These are phyloP conservation scores for Blastobotrys arbuscula DNA, from an alignment of 1,139 yeast genomes.

Conservation along the genomic window DNA sequence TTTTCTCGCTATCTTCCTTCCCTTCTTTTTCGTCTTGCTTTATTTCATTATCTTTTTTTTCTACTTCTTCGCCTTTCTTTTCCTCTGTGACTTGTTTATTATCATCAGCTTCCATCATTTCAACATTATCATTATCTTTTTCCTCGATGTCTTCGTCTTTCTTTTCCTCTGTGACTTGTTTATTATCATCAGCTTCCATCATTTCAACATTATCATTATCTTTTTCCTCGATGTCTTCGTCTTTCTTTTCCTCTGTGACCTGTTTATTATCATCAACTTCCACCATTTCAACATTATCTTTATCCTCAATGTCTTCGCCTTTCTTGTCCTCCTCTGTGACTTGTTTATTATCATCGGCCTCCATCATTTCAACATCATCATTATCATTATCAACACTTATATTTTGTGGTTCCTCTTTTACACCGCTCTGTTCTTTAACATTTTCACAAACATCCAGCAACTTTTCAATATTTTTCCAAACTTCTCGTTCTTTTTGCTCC, in stretches of 20 bases:
- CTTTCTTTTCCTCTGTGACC: no score
- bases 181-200: not conserved
- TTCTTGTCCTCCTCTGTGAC: not conserved
- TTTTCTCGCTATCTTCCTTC: not conserved
- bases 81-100: no score
- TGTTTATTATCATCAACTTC: not conserved
- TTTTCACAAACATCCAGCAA: not conserved
- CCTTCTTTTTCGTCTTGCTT: not conserved
- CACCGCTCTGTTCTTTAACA: not conserved
- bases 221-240: no score
- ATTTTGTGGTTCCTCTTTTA: slow-evolving; percentile 12
- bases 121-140: not conserved
- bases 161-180: not conserved
- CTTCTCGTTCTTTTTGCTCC: slow-evolving; percentile 31
- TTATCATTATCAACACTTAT: not conserved
- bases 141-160: not conserved
- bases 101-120: not conserved
- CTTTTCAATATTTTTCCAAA: slow-evolving; percentile 27
- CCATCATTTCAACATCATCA: not conserved
- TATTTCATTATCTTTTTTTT: not conserved
- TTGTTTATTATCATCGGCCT: not conserved
- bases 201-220: slow-evolving; percentile 1
- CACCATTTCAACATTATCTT: not conserved
- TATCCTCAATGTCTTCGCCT: not conserved
- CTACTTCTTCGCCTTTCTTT: no score